Conservation (phyloP, 306 rosid genomes). For the Sicyos baderoa region DNA sequence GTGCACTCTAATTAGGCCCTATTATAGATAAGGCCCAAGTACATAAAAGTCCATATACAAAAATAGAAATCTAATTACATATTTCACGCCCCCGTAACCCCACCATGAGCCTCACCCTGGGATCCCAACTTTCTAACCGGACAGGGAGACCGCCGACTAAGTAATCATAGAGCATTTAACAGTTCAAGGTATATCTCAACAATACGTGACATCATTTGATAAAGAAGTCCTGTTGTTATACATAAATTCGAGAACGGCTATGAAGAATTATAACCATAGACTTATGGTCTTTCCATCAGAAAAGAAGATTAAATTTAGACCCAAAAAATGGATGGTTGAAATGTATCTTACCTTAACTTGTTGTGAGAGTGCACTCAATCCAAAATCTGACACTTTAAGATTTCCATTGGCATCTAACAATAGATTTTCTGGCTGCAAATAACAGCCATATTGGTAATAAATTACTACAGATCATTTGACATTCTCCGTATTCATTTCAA, state of each 20-base stretch:
- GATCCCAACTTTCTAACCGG: too few relatives aligned
- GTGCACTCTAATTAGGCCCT: too few relatives aligned
- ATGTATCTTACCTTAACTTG: constrained; percentile 66
- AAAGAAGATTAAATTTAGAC: constrained; percentile 5
- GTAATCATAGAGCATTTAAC: too few relatives aligned
- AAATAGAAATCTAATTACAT: too few relatives aligned
- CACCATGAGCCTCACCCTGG: too few relatives aligned
- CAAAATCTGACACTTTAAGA: constrained; percentile 97
- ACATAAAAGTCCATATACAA: too few relatives aligned
- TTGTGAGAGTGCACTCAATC: constrained; percentile 91
- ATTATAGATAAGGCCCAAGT: too few relatives aligned
- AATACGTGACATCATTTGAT: neutral
- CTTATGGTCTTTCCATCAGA: neutral
- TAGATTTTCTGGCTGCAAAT: constrained; percentile 87
- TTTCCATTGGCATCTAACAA: constrained; percentile 66
- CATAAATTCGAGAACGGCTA: neutral
- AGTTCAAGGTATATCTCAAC: too few relatives aligned
- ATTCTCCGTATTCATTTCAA: neutral
- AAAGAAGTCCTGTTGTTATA: neutral
- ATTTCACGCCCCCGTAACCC: too few relatives aligned
- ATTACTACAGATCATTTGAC: neutral
- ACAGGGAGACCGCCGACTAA: too few relatives aligned
- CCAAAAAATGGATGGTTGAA: neutral
- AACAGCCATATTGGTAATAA: constrained; percentile 19
- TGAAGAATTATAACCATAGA: neutral